A percentile compares a stretch with the other conserved stretches of the same genome.
These are phyloP conservation scores for Globisporangium okanoganense DNA, from an alignment of 352 stramenopile genomes.

Conservation along the genomic window DNA sequence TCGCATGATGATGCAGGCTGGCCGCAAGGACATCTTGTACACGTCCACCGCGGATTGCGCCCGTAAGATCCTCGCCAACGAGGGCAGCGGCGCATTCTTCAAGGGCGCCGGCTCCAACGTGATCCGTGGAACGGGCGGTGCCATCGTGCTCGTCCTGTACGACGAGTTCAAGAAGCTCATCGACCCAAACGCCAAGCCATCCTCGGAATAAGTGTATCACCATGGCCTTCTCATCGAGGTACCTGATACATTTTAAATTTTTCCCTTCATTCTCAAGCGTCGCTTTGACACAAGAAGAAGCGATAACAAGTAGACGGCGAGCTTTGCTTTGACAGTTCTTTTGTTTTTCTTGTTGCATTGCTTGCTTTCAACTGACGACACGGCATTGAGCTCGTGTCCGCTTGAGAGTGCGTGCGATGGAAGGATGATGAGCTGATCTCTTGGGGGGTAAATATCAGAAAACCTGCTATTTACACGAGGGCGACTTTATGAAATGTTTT, in stretches of 20 bases:
- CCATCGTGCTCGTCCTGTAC: conserved; percentile 98
- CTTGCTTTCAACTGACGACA: too few relatives aligned
- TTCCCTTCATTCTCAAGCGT: background rate
- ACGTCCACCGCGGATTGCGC: conserved; percentile 96
- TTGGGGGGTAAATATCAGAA: too few relatives aligned
- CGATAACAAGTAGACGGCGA: conserved; percentile 11
- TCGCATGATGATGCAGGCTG: conserved; percentile 98
- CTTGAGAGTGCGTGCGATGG: too few relatives aligned
- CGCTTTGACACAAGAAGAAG: background rate
- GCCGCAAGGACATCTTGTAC: conserved; percentile 97
- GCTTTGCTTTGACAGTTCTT: conserved; percentile 11
- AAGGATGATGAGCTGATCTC: background rate
- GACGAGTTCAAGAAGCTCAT: conserved; percentile 97
- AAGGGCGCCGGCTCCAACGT: conserved; percentile 98
- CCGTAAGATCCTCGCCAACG: conserved; percentile 95
- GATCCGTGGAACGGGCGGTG: conserved; percentile 97
- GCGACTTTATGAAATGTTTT: too few relatives aligned
- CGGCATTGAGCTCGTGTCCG: too few relatives aligned
- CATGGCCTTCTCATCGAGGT: background rate
- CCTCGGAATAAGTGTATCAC: conserved; percentile 36
- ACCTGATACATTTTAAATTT: background rate
- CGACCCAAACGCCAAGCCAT: conserved; percentile 50
- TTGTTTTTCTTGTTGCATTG: too few relatives aligned
- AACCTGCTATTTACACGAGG: too few relatives aligned
- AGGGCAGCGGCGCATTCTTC: conserved; percentile 96